Base-by-base conservation (phyloP, 176 grass and related monocot genomes). In the Musa acuminata region DNA sequence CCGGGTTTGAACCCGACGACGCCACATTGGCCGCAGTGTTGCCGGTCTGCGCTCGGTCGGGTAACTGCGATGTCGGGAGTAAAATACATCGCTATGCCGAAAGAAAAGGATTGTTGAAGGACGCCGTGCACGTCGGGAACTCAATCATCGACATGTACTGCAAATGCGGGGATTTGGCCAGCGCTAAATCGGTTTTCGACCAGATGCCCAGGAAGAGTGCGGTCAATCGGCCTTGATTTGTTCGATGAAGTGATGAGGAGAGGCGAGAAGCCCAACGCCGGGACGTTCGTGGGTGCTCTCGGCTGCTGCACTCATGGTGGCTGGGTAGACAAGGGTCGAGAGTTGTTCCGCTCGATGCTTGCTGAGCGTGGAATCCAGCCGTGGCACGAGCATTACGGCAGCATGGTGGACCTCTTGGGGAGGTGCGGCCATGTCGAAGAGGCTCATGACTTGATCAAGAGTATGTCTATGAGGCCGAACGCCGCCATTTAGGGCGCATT, bases 361-460 rank as follows among this genome's bases (percentile, higher is more conserved):
- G 25, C 11, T 0, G 75, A 83, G 24, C 53, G 88, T 73, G 53
- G 53, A 1, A 68, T 84, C 75, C 75, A 83, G 51, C 78, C 75
- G 0, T 51, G 16, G 71, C 54, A 83, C 10, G 89, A 92, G 64
- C 89, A 92, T 52, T 88, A 92, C 4, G 89, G 83, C 0, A 86
- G 89, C 64, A 71, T 92, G 81, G 86, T 86, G 2, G 89, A 92
- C 85, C 80, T 92, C 43, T 70, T 92, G 60, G 86, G 83, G 51
- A 92, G 83, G 48, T 73, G 78, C 1, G 86, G 89, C 27, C 64
- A 79, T 76, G 78, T 92, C 21, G 21, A 71, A 54, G 86, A 88
- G 67, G 89, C 86, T 9, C 75, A 84, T 35, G 8, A 49, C 20
- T 65, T 86, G 75, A 81, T 92, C 72, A 53, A 23, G 23, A 73